Evolutionary conservation across 2,329 filamentous ascomycete genomes (phyloP).

Genomic region (Penicillium sp.): DNA sequence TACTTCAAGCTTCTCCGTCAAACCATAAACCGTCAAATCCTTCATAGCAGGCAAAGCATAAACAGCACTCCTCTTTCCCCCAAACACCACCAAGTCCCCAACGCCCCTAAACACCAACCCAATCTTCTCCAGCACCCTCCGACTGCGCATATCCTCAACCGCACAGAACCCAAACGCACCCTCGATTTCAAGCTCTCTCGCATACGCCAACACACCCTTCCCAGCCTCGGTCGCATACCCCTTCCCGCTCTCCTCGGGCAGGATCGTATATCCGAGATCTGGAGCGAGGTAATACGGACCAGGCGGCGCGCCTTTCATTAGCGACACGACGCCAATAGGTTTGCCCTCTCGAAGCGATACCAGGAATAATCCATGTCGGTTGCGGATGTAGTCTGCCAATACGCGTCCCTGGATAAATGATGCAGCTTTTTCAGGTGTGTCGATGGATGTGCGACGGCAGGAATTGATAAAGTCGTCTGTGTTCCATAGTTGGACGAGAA

Average conservation of each 20-base stretch:
- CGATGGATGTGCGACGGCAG: conserved; percentile 9
- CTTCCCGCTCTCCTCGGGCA: conserved; percentile 23
- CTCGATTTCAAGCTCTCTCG: conserved; percentile 12
- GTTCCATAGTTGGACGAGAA: conserved; percentile 18
- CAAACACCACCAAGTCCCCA: conserved; percentile 15
- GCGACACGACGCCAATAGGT: conserved; percentile 17
- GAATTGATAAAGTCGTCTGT: conserved; percentile 16
- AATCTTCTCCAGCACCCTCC: conserved; percentile 21
- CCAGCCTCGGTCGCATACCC: conserved; percentile 27
- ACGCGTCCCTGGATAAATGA: conserved; percentile 9
- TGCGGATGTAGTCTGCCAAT: conserved; percentile 3
- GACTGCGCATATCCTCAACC: conserved; percentile 14
- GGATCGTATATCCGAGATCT: conserved; percentile 23
- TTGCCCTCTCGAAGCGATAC: conserved; percentile 5
- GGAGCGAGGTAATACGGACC: conserved; percentile 14
- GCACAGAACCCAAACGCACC: conserved; percentile 21
- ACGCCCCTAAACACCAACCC: conserved; percentile 21
- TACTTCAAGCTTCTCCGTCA: background rate
- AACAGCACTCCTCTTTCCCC: conserved; percentile 12
- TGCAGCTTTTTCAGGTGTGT: conserved; percentile 7
- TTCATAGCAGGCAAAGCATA: conserved; percentile 15
- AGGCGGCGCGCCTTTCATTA: conserved; percentile 17
- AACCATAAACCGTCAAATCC: conserved; percentile 16
- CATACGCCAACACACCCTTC: conserved; percentile 17
- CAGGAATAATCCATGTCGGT: conserved; percentile 12